Evolutionary conservation across 2,329 filamentous ascomycete genomes (phyloP), one percentile per base, ranked within the genome.

Genomic region (Parasarocladium wereldwijsianum): DNA sequence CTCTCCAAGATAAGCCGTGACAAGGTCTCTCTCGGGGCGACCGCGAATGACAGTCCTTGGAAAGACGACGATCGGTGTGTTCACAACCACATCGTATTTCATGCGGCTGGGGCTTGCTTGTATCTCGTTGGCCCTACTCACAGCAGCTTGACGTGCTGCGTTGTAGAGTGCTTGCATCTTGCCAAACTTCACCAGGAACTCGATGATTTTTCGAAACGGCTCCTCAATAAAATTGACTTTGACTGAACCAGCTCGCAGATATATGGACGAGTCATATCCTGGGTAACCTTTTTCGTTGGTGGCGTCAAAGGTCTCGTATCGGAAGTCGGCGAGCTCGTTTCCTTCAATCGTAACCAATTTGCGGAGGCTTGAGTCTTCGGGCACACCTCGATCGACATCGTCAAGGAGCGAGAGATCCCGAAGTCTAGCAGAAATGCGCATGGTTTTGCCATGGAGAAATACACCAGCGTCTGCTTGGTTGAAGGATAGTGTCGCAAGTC

Each of bases 141-240:
- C 83, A 3, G 92, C 90, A 22, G 87, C 92, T 53, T 93, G 84
- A 19, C 92, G 74, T 9, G 92, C 90, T 24, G 90, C 87, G 47
- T 99, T 98, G 62, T 93, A 98, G 31, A 98, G 80, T 14, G 90
- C 87, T 54, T 98, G 90, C 90, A 99, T 99, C 55, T 93, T 93
- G 36, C 92, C 90, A 50, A 99, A 99, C 45, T 98, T 98, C 50
- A 99, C 85, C 24, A 93, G 64, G 52, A 98, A 99, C 41, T 92
- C 83, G 53, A 98, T 83, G 39, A 99, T 96, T 56, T 96, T 96
- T 31, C 90, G 75, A 62, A 96, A 94, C 0, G 90, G 90, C 51
- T 98, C 92, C 37, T 94, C 87, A 4, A 96, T 59, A 50, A 99
- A 98, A 50, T 94, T 96, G 48, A 98, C 66, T 56, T 93, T 96